Evolutionary conservation across 345 rosid species (phyloP).

Genomic region (Populus alba): DNA sequence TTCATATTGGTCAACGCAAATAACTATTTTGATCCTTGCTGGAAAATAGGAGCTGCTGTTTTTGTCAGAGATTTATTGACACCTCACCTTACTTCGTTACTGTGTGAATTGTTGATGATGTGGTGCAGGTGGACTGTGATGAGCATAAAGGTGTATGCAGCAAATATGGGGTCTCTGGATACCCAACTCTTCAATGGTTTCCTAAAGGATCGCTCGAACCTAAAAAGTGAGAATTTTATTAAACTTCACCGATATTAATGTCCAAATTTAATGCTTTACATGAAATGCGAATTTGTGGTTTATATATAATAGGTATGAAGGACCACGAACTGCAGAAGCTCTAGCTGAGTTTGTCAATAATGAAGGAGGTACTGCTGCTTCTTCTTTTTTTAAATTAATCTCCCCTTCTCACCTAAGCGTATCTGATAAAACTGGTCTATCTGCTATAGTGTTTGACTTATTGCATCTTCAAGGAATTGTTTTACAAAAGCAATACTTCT

Average conservation of each 20-base stretch:
- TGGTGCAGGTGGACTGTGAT: conserved; percentile 90
- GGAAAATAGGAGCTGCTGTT: not conserved
- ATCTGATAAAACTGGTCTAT: not conserved
- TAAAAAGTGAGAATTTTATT: conserved; percentile 61
- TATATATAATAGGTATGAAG: conserved; percentile 63
- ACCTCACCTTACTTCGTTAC: not conserved
- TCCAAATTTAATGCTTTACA: not conserved
- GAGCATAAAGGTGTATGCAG: conserved; percentile 86
- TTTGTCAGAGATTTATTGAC: not conserved
- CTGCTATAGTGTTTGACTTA: not conserved
- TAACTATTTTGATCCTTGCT: not conserved
- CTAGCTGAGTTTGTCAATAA: conserved; percentile 81
- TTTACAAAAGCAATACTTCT: not conserved
- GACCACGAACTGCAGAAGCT: conserved; percentile 79
- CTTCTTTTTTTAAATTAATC: not conserved
- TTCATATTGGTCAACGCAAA: not conserved
- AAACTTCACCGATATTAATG: not conserved
- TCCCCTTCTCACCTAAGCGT: not conserved
- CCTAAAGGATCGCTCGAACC: conserved; percentile 94
- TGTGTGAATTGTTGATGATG: conserved; percentile 13
- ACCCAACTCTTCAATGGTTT: conserved; percentile 96
- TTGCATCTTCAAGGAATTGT: not conserved
- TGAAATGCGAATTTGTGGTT: not conserved
- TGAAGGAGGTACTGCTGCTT: conserved; percentile 69
- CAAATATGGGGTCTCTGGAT: conserved; percentile 90